Evolutionary conservation across 768 basidiomycete species (phyloP), one percentile per base, ranked within the genome.

Genomic region (Dacryopinax spathularia): DNA sequence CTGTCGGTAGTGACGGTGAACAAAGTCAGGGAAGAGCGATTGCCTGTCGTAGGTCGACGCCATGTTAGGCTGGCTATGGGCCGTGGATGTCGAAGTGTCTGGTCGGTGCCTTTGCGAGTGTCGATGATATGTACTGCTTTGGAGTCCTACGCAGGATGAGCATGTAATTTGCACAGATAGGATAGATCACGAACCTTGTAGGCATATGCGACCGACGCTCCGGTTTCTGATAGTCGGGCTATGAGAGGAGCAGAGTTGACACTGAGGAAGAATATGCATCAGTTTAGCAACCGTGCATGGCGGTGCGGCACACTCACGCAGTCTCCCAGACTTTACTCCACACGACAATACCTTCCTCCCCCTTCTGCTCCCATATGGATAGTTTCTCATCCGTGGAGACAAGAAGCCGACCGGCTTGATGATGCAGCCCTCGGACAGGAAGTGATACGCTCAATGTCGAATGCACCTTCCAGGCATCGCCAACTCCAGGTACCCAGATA

Each of bases 1-100:
- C 88, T 82, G 69, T 93, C 89, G 27, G 84, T 82, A 15, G 93
- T 91, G 65, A 89, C 81, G 34, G 91, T 92, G 71, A 89, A 93
- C 2, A 95, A 77, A 62, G 87, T 83, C 1, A 86, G 77, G 70
- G 90, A 84, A 74, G 61, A 82, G 81, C 80, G 62, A 60, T 33
- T 82, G 72, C 82, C 87, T 44, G 86, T 84, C 31, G 79, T 77
- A 61, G 87, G 80, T 56, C 81, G 78, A 63, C 88, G 80, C 91
- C 91, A 93, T 33, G 80, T 76, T 43, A 91, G 66, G 67, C 85
- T 82, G n/a, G 74, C 75, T 34, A 91, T 77, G 12, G 84, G 82
- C n/a, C 86, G 83, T 34, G 89, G 85, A 73, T 91, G 89, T 37
- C 80, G 78, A 35, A 92, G 80, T 7, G 72, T 65, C 73, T 92